Percentiles rank a stretch among this genome's conserved stretches.
These are phyloP conservation scores for Eleusine indica DNA, from an alignment of 176 grass and related monocot genomes.

Conservation along the genomic window DNA sequence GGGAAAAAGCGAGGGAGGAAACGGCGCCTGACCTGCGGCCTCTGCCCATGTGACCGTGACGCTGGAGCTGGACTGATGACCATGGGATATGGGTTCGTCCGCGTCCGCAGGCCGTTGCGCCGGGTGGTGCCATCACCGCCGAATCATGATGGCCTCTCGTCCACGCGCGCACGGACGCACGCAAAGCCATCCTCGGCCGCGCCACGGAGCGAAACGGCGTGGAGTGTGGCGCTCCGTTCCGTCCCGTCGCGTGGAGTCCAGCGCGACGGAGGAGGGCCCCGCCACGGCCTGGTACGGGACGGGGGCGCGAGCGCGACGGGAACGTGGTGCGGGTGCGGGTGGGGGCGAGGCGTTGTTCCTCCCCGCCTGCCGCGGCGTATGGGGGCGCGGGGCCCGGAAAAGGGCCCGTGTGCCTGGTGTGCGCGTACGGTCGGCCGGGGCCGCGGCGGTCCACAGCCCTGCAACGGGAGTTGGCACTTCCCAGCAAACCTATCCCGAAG, in stretches of 20 bases:
- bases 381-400: slow-evolving; percentile 27
- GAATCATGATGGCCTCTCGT: neutral
- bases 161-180: neutral
- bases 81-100: neutral
- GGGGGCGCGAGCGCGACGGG: slow-evolving; percentile 53
- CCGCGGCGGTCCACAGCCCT: neutral
- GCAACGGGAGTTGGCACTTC: slow-evolving; percentile 14
- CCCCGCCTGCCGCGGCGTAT: slow-evolving; percentile 11
- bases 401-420: slow-evolving; percentile 33
- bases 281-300: slow-evolving; percentile 16
- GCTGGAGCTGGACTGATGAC: neutral
- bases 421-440: slow-evolving; percentile 37
- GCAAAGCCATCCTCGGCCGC: neutral
- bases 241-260: neutral
- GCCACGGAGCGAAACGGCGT: neutral
- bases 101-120: slow-evolving; percentile 22
- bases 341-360: neutral
- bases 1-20: neutral
- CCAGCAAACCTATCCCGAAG: too few species aligned
- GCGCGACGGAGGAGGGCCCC: neutral
- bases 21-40: neutral
- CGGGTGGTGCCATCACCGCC: slow-evolving; percentile 36
- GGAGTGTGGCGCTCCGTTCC: neutral
- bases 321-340: slow-evolving; percentile 26
- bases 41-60: slow-evolving; percentile 42